phyloP scores from a whole-genome alignment of 192 early-diverging fungal species.

The Geranomyces michiganensis region DNA sequence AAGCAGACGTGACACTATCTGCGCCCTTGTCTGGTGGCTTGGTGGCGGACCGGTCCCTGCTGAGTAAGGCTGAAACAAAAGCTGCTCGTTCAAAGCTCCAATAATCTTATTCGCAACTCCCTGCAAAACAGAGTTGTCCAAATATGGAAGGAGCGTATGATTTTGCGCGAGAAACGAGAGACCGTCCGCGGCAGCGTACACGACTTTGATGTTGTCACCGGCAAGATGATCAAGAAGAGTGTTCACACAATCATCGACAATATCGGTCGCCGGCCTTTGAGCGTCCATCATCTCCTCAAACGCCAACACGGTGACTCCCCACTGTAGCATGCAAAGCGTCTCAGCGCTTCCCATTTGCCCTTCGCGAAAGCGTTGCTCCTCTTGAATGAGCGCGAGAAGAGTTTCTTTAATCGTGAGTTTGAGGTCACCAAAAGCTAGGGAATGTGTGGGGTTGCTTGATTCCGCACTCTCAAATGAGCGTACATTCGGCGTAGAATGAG shows the following conservation, averaged over 20 bases:
- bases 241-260: constrained; percentile 64
- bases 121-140: constrained; percentile 52
- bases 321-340: constrained; percentile 43
- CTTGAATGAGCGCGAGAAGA: constrained; percentile 26
- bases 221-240: constrained; percentile 70
- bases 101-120: constrained; percentile 69
- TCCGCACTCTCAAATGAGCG: neutral
- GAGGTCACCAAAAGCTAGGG: constrained; percentile 18
- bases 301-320: constrained; percentile 30
- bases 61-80: constrained; percentile 40
- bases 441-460: neutral
- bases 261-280: constrained; percentile 32
- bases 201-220: constrained; percentile 58
- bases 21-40: neutral
- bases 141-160: constrained; percentile 53
- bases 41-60: neutral
- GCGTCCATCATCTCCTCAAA: constrained; percentile 53
- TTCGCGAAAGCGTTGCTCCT: constrained; percentile 25
- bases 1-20: constrained; percentile 62
- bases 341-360: constrained; percentile 34
- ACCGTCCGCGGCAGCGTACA: constrained; percentile 67
- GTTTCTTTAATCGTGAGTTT: constrained; percentile 46
- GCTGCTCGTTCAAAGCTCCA: constrained; percentile 68
- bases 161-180: constrained; percentile 65
- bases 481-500: neutral